Evolutionary conservation across 352 stramenopile species (phyloP).

Genomic region (Aphanomyces cochlioides): DNA sequence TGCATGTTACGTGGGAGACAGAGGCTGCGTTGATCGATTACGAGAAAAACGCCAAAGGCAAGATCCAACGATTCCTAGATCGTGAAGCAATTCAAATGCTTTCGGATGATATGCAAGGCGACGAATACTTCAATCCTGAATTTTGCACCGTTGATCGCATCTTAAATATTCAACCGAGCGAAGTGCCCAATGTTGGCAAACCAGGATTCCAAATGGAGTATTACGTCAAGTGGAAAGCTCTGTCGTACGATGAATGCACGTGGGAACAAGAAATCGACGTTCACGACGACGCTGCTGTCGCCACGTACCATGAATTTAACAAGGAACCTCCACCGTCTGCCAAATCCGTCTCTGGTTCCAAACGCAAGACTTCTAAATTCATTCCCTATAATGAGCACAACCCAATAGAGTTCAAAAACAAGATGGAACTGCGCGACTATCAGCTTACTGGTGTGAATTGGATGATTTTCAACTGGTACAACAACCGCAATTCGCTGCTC

Average conservation of each 20-base stretch:
- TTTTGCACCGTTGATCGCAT: constrained; percentile 87
- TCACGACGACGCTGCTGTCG: constrained; percentile 69
- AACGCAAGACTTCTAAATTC: constrained; percentile 59
- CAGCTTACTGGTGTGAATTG: constrained; percentile 99
- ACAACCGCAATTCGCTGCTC: constrained; percentile 96
- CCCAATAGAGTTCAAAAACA: constrained; percentile 54
- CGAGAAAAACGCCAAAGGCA: constrained; percentile 80
- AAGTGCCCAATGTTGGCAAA: constrained; percentile 37
- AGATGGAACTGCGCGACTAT: constrained; percentile 94
- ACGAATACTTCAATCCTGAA: constrained; percentile 90
- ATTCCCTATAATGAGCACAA: constrained; percentile 61
- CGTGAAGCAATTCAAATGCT: constrained; percentile 58
- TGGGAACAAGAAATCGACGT: constrained; percentile 98
- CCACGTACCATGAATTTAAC: constrained; percentile 70
- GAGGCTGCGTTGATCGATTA: constrained; percentile 76
- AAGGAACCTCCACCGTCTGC: constrained; percentile 52
- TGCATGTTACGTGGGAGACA: constrained; percentile 89
- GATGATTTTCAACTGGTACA: constrained; percentile 99
- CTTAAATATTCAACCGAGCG: constrained; percentile 73
- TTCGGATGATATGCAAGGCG: constrained; percentile 49
- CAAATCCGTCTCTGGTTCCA: constrained; percentile 9
- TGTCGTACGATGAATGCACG: constrained; percentile 96
- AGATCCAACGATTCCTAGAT: constrained; percentile 83
- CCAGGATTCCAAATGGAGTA: constrained; percentile 85
- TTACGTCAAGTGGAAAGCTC: constrained; percentile 98